Evolutionary conservation across 1,139 yeast genomes (phyloP).

Genomic region (Scheffersomyces lignicola): DNA sequence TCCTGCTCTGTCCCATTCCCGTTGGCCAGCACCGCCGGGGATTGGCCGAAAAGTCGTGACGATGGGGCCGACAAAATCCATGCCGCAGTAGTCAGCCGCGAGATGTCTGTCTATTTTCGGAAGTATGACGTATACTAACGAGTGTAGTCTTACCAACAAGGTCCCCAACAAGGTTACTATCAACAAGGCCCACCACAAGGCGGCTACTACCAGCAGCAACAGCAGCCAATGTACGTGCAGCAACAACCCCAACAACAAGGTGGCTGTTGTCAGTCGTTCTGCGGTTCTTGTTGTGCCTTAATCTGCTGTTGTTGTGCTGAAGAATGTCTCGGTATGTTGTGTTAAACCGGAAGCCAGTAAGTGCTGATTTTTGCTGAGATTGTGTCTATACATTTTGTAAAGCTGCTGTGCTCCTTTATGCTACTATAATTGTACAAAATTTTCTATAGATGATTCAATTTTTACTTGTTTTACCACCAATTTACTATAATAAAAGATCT

Average conservation of each 20-base stretch:
- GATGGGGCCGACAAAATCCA: conserved; percentile 1
- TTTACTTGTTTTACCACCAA: neutral
- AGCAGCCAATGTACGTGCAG: conserved; percentile 43
- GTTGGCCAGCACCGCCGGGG: too few species aligned
- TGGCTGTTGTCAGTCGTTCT: conserved; percentile 40
- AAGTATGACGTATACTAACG: conserved; percentile 2
- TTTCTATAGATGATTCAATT: neutral
- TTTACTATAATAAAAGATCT: neutral
- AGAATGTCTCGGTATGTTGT: conserved; percentile 12
- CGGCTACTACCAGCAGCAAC: conserved; percentile 37
- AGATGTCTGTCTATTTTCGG: neutral
- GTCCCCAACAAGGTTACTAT: conserved; percentile 34
- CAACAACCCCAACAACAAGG: conserved; percentile 34
- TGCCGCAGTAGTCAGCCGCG: conserved; percentile 1
- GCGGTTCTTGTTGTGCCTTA: conserved; percentile 46
- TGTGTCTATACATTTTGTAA: neutral
- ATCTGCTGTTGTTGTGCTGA: conserved; percentile 50
- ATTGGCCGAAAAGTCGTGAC: too few species aligned
- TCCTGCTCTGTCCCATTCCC: too few species aligned
- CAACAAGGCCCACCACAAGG: conserved; percentile 35
- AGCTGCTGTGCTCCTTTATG: neutral
- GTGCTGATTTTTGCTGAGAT: conserved; percentile 4
- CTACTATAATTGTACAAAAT: neutral
- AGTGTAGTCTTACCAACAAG: conserved; percentile 28
- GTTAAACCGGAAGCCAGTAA: too few species aligned